Evolutionary conservation across 2,329 filamentous ascomycete genomes (phyloP), one percentile per base, ranked within the genome.

Genomic region (Metarhizium robertsii): DNA sequence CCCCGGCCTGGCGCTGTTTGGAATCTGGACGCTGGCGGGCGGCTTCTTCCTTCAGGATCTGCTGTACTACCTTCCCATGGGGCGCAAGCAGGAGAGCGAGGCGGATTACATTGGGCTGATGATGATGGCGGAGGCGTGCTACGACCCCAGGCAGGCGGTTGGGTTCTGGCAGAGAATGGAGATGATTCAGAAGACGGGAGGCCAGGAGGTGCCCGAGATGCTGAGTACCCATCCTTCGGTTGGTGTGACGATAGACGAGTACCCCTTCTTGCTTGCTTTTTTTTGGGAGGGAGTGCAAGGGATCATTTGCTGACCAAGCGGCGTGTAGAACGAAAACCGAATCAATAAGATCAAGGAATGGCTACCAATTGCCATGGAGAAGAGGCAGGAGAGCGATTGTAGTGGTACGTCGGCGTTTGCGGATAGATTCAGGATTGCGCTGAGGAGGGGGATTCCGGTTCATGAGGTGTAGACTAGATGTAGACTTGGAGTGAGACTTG

Each of bases 101-200:
- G 88, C 88, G 0, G 88, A 92, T 65, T 89, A 88, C 63, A 90
- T 92, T 50, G 88, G 88, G 0, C 69, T 92, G 38, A 83, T 92
- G 79, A 87, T 92, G 79, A 92, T 92, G 86, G 83, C 87, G 0
- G 82, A 89, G 71, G 86, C 85, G 30, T 92, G 88, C 71, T 92
- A 87, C 66, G 78, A 90, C 58, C 88, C 88, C 1, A 71, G 77
- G 13, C 81, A 83, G 58, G 87, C 88, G 0, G 73, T 86, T 47
- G 75, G 73, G 0, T 81, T 92, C 57, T 90, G 84, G 85, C 69
- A 77, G 65, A 71, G 84, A 52, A 88, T 90, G 84, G 82, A 87
- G 59, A 66, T 67, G 43, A 66, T 71, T 2, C 74, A 72, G 50
- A 61, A 74, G 30, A 54, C 56, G 14, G 65, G 61, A 2, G 70